phyloP scores from a whole-genome alignment of 441 rosid species.

The Erodium texanum region DNA sequence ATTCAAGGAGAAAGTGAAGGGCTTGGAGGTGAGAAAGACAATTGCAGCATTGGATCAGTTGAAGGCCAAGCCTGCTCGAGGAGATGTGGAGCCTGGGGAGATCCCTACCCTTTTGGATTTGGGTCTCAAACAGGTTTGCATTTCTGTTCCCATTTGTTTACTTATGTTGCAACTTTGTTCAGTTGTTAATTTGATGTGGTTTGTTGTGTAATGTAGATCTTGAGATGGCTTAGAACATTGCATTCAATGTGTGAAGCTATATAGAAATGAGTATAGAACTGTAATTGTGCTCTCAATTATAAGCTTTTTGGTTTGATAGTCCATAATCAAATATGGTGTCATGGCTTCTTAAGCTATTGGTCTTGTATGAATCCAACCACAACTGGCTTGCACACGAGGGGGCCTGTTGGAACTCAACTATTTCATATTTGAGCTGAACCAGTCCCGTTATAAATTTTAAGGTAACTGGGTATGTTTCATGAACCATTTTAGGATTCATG shows the following conservation, averaged over 20 bases:
- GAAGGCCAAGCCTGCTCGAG: conserved; percentile 69
- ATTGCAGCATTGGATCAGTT: conserved; percentile 70
- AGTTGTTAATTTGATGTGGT: background rate
- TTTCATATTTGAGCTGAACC: background rate
- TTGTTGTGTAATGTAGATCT: background rate
- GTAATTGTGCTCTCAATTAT: background rate
- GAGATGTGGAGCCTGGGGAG: conserved; percentile 85
- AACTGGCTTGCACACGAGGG: background rate
- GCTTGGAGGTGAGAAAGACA: conserved; percentile 71
- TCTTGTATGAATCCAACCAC: background rate
- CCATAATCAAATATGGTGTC: background rate
- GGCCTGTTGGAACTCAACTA: background rate
- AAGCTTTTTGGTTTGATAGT: background rate
- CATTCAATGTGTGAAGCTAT: background rate
- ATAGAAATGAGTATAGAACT: background rate
- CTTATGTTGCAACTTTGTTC: background rate
- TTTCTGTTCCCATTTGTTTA: background rate
- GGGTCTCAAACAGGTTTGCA: conserved; percentile 46
- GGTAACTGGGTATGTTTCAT: background rate
- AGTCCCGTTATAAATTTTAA: background rate
- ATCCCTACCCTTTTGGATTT: conserved; percentile 80
- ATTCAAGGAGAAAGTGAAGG: conserved; percentile 61
- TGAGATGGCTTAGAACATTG: background rate
- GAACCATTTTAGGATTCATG: background rate
- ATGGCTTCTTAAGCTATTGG: background rate